Evolutionary conservation across 306 rosid genomes (phyloP).

Genomic region (Adenanthera pavonina): DNA sequence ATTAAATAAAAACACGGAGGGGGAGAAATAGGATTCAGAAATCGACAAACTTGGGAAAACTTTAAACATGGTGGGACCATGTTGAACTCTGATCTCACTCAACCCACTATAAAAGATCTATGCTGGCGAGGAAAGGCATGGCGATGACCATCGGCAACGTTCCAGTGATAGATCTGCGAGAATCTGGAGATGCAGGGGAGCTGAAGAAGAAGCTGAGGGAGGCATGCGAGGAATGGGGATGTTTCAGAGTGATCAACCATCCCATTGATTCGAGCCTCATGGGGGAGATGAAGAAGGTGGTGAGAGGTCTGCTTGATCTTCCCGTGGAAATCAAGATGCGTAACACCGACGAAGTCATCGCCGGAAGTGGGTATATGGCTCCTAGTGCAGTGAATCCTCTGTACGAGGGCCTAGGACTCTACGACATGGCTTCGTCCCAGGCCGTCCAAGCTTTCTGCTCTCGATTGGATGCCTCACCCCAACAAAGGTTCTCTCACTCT

Average conservation of each 20-base stretch:
- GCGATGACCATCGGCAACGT: background rate
- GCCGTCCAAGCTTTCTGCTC: background rate
- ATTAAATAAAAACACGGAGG: too few relatives aligned
- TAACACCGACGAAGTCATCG: background rate
- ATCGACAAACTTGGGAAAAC: too few relatives aligned
- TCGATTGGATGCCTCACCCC: background rate
- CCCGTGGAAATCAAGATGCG: background rate
- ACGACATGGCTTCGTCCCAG: background rate
- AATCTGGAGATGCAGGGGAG: constrained; percentile 37
- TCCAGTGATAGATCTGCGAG: constrained; percentile 54
- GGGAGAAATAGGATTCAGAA: too few relatives aligned
- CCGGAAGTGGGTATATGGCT: background rate
- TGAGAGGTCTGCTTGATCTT: background rate
- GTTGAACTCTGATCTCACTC: too few relatives aligned
- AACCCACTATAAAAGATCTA: too few relatives aligned
- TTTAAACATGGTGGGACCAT: too few relatives aligned
- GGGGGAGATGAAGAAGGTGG: background rate
- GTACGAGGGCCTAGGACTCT: background rate
- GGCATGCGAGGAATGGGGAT: background rate
- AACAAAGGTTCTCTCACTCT: background rate
- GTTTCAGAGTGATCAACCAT: background rate
- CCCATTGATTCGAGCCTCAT: background rate
- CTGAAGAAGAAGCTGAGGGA: background rate
- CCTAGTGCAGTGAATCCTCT: background rate
- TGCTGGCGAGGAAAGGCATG: too few relatives aligned